Base-by-base conservation (phyloP, 2,329 filamentous ascomycete genomes). In the Colletotrichum sp. region DNA sequence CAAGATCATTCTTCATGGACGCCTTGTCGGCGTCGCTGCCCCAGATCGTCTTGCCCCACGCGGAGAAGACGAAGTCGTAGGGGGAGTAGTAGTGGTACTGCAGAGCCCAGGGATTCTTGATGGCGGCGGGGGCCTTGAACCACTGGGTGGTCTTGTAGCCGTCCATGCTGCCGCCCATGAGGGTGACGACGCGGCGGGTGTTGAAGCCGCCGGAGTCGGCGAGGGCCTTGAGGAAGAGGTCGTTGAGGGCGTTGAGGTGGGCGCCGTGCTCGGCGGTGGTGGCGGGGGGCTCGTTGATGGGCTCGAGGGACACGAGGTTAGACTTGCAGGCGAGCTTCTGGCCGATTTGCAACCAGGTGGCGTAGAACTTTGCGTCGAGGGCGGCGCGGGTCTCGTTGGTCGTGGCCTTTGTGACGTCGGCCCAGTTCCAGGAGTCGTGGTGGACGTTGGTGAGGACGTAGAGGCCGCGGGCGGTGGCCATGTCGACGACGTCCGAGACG, bases 41-140 rank as follows among this genome's bases (percentile, higher is more conserved):
- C 90, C 90, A 92, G 66, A 88, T 89, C 0, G 91, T 92, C 80
- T 90, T 91, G 28, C 91, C 91, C 90, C 90, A 92, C 15, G 88
- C 83, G 64, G 82, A 76, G 78, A 88, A 88, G 18, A 86, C 83
- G 66, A 88, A 87, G 76, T 88, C 87, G 82, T 89, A 91, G 13
- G 89, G 90, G 10, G 86, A 88, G 82, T 92, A 93, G 81, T 92
- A 92, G 79, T 93, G 91, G 80, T 90, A 92, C 80, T 92, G 90
- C 34, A 92, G 86, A 1, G 88, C 90, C 87, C 89, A 92, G 1
- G 91, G 90, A 73, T 91, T 90, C 15, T 86, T 86, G 55, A 88
- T 89, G 34, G 87, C 86, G 2, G 82, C 81, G 1, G 89, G 89
- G 12, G 82, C 82, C 75, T 87, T 82, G 78, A 92, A 92, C 87